Evolutionary conservation across 1,139 yeast genomes (phyloP), one percentile per base, ranked within the genome.

Genomic region (Zygotorulaspora mrakii): DNA sequence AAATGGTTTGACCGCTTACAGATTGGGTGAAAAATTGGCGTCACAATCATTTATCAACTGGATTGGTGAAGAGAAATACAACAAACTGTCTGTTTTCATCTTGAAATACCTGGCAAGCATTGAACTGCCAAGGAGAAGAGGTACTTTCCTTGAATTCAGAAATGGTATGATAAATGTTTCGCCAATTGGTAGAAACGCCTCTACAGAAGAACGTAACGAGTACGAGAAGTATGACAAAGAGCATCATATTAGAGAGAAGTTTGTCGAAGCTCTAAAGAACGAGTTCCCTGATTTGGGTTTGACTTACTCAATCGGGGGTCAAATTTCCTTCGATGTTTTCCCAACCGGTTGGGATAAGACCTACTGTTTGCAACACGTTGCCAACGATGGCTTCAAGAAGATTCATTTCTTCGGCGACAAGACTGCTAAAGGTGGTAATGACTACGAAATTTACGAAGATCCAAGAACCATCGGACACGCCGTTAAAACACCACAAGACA

Each of bases 311-410:
- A 91, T 91, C 55, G 98, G 97, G 67, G 99, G 99, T 55, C 97
- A 91, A 76, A 91, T 91, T 67, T 91, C 98, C 35, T 91, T 91
- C 62, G 99, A 91, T 62, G 98, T 91, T 53, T 91, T 91, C 89
- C 99, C 99, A 71, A 85, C 96, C 51, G 99, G 99, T 61, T 91
- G 99, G 99, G 98, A 91, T 69, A 91, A 94, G 79, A 94, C 98
- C 49, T 94, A 89, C 73, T 86, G 95, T 69, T 79, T 94, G 64
- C 88, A 82, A 68, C 98, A 89, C 70, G 89, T 91, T 57, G 88
- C 71, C 58, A 69, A 73, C 48, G 96, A 89, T 69, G 79, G 82
- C 50, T 94, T 89, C 71, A 74, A 81, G 62, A 74, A 78, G 55
- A 87, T 91, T 59, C 97, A 91, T 74, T 94, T 94, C 79, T 91